Evolutionary conservation across 306 rosid genomes (phyloP).

Genomic region (Vicia villosa): DNA sequence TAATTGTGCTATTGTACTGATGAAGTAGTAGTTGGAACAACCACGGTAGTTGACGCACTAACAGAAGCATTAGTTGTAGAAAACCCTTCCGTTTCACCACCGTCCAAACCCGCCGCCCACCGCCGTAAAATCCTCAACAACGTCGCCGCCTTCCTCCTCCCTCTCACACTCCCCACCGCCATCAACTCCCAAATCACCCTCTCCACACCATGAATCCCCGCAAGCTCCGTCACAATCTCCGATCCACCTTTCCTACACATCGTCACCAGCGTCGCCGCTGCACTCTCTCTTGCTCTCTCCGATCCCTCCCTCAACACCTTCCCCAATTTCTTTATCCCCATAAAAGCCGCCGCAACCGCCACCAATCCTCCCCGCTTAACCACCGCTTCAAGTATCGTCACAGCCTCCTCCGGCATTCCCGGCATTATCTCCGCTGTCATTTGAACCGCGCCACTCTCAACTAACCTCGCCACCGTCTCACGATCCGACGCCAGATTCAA

Average conservation of each 20-base stretch:
- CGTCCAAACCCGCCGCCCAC: constrained; percentile 85
- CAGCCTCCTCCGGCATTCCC: constrained; percentile 75
- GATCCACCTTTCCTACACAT: constrained; percentile 82
- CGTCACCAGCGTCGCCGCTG: constrained; percentile 79
- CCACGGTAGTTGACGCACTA: constrained; percentile 34
- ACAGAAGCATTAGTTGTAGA: constrained; percentile 33
- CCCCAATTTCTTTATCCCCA: constrained; percentile 56
- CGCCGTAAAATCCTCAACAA: constrained; percentile 73
- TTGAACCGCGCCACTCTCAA: constrained; percentile 70
- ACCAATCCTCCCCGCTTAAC: constrained; percentile 78
- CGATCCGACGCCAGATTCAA: constrained; percentile 71
- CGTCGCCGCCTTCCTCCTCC: constrained; percentile 81
- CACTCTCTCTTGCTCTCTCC: constrained; percentile 79
- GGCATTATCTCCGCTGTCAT: constrained; percentile 54
- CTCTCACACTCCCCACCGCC: constrained; percentile 75
- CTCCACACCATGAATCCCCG: constrained; percentile 65
- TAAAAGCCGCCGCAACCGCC: constrained; percentile 66
- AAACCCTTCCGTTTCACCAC: constrained; percentile 36
- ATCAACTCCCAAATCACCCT: constrained; percentile 85
- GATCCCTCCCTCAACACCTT: constrained; percentile 67
- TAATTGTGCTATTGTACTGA: not conserved
- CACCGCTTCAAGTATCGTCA: constrained; percentile 67
- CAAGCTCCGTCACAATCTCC: constrained; percentile 80
- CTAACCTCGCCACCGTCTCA: constrained; percentile 61
- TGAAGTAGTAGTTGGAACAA: constrained; percentile 31